These are phyloP conservation scores for Eucalyptus rudis DNA, from an alignment of 345 rosid species.

Conservation along the genomic window DNA sequence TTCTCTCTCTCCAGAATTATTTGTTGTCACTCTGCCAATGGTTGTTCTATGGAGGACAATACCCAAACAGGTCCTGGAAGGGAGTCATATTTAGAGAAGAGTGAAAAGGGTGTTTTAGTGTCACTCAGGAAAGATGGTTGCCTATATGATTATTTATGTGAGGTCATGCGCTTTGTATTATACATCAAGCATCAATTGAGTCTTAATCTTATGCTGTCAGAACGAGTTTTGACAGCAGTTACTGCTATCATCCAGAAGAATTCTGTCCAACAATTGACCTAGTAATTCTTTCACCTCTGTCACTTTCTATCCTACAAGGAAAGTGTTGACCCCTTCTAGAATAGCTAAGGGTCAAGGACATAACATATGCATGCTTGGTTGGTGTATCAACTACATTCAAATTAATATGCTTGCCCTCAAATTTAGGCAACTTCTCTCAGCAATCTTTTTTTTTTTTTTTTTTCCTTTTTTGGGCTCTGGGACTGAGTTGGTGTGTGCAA, in stretches of 20 bases:
- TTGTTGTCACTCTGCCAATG: neutral
- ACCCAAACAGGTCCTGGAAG: neutral
- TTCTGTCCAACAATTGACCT: neutral
- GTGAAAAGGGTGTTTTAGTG: neutral
- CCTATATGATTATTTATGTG: neutral
- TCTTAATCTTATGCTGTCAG: neutral
- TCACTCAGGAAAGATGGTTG: neutral
- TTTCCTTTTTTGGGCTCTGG: neutral
- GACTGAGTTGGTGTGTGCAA: neutral
- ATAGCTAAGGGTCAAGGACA: neutral
- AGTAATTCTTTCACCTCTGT: neutral
- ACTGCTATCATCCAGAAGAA: neutral
- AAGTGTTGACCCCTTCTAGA: neutral
- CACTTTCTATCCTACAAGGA: neutral
- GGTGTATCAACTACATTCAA: neutral
- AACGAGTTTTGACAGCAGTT: neutral
- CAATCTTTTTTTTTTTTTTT: neutral
- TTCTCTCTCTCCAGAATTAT: neutral
- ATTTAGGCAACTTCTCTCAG: neutral
- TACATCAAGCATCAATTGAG: neutral
- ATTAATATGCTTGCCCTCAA: neutral
- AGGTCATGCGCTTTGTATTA: neutral
- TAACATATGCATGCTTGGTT: neutral
- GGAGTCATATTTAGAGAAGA: neutral
- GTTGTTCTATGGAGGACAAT: neutral